A percentile compares a stretch with the other conserved stretches of the same genome.
Conservation (phyloP, 2,329 filamentous ascomycete genomes). For the Neurospora sp. region DNA sequence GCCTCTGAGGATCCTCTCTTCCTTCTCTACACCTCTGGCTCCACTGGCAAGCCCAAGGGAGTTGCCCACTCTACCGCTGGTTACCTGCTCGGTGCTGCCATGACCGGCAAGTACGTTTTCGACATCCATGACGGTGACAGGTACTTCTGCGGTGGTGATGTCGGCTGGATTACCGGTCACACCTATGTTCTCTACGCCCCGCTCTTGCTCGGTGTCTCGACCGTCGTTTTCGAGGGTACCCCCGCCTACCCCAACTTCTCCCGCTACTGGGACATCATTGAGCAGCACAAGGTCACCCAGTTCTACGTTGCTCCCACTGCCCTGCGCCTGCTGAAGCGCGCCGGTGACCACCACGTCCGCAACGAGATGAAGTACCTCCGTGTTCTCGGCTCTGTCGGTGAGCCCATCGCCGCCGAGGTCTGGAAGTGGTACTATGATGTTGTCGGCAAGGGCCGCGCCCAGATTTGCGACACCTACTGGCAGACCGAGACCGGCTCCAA, state of each 20-base stretch:
- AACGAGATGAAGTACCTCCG: constrained; percentile 81
- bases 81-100: constrained; percentile 86
- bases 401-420: constrained; percentile 94
- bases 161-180: constrained; percentile 98
- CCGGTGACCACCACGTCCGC: constrained; percentile 86
- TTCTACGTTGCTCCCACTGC: constrained; percentile 98
- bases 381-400: constrained; percentile 87
- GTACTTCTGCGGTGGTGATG: constrained; percentile 97
- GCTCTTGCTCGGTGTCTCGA: constrained; percentile 82
- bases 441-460: constrained; percentile 86
- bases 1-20: constrained; percentile 94
- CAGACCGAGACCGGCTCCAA: constrained; percentile 98
- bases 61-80: constrained; percentile 96
- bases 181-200: constrained; percentile 98
- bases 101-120: constrained; percentile 97
- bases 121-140: constrained; percentile 90
- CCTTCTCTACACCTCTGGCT: constrained; percentile 95
- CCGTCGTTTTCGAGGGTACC: constrained; percentile 95
- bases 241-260: constrained; percentile 97
- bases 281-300: constrained; percentile 88
- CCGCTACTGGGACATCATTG: constrained; percentile 97
- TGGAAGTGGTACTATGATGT: constrained; percentile 99
- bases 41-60: constrained; percentile 97
- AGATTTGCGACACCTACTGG: constrained; percentile 98
- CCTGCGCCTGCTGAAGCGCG: constrained; percentile 85